A percentile compares a stretch with the other conserved stretches of the same genome.
Evolutionary conservation across 805 yeast species (phyloP).

Genomic region (Hemisphaericaspora nanyangensis): DNA sequence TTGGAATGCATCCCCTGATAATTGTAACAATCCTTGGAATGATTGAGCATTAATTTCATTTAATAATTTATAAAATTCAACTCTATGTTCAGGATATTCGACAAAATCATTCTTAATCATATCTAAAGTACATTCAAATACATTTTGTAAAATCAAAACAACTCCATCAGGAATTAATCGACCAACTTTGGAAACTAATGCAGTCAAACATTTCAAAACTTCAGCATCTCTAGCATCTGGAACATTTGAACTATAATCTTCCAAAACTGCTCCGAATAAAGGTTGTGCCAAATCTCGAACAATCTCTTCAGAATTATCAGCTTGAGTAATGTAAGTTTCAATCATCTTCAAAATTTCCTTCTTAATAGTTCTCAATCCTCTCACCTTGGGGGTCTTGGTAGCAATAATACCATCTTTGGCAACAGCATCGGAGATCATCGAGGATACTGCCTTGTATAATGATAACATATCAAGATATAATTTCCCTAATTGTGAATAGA

Average conservation of each 20-base stretch:
- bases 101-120: constrained; percentile 96
- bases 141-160: constrained; percentile 79
- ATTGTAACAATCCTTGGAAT: constrained; percentile 78
- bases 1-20: constrained; percentile 90
- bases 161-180: constrained; percentile 86
- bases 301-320: constrained; percentile 80
- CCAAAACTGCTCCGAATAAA: constrained; percentile 76
- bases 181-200: constrained; percentile 84
- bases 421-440: constrained; percentile 77
- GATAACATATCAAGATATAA: constrained; percentile 89
- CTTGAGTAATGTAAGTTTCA: constrained; percentile 83
- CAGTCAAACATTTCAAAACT: constrained; percentile 90
- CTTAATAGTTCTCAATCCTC: constrained; percentile 94
- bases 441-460: constrained; percentile 81
- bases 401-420: constrained; percentile 81
- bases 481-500: constrained; percentile 79
- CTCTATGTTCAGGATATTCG: constrained; percentile 97
- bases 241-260: constrained; percentile 82
- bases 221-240: constrained; percentile 98
- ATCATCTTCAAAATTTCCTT: constrained; percentile 87
- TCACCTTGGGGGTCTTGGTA: constrained; percentile 90
- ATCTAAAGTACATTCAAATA: constrained; percentile 88
- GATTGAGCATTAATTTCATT: constrained; percentile 83
- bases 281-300: constrained; percentile 82
- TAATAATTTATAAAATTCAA: constrained; percentile 87